Base-by-base conservation (phyloP, 2,329 filamentous ascomycete species). In the Purpureocillium lavendulum region DNA sequence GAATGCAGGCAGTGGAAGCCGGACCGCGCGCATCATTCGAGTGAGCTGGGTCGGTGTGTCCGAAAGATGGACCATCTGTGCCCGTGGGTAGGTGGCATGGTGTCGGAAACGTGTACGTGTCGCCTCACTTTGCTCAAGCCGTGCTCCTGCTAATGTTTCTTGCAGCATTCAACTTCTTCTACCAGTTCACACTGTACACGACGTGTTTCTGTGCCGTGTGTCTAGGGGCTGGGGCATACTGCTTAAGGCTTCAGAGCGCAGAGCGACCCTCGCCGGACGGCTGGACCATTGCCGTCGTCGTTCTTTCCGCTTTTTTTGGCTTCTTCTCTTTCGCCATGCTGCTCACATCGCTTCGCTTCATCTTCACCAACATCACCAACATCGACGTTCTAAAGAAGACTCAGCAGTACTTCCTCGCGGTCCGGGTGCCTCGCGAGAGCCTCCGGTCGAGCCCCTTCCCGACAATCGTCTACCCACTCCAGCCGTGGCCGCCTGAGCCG, bases 61-160 rank as follows among this genome's bases (percentile, higher is more conserved):
- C 67, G 75, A 31, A 92, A 92, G 53, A 92, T 96, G 84, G 90
- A 97, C 47, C 90, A 97, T 56, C 92, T 89, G 53, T 98, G 92
- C 54, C 92, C 90, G 0, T 97, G 84, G 84, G 89, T 94, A n/a
- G 90, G 90, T 4, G 92, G 90, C 16, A 85, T 95, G 48, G 81
- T 98, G 9, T 84, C 80, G 0, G 89, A 96, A 58, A 88, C 79
- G 2, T 79, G 75, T 78, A 52, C 57, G 74, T 60, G 33, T 24
- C 17, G 18, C n/a, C n/a, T 14, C 7, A 1, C 11, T 18, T 13
- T 7, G 17, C 2, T 35, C 7, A 24, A 15, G 8, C 26, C 16
- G 15, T 24, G 13, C 30, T 13, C 4, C 9, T 17, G 6, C 4
- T 30, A 12, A 30, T 14, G 5, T 13, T 6, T n/a, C 2, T 11